Evolutionary conservation across 257 asterid genomes (phyloP).

Genomic region (Paulownia fortunei): DNA sequence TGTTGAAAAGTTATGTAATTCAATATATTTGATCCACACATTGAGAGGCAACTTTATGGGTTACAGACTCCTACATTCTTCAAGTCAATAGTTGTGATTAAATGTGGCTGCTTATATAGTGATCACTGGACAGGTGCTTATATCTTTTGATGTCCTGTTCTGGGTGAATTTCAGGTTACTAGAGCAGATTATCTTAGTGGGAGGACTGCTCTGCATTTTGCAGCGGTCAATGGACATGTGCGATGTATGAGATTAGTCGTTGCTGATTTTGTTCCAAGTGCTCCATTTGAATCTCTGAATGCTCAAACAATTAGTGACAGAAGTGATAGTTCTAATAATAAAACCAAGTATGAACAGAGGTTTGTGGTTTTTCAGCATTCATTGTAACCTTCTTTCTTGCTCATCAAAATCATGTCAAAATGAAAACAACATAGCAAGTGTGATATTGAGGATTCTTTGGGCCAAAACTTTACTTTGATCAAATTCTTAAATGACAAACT

Average conservation of each 20-base stretch:
- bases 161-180: constrained; percentile 62
- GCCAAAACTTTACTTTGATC: background rate
- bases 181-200: constrained; percentile 98
- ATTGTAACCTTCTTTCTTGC: constrained; percentile 13
- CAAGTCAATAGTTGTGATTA: background rate
- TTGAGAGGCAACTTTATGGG: background rate
- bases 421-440: background rate
- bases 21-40: constrained; percentile 2
- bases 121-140: too few relatives aligned
- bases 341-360: constrained; percentile 64
- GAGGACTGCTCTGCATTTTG: constrained; percentile 97
- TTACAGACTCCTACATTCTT: background rate
- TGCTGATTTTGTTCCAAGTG: constrained; percentile 94
- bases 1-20: background rate
- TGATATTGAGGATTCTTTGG: constrained; percentile 4
- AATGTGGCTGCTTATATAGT: background rate
- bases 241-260: constrained; percentile 87
- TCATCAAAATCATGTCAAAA: background rate
- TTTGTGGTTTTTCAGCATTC: constrained; percentile 10
- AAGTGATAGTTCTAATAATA: constrained; percentile 52
- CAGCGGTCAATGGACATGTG: constrained; percentile 88
- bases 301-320: constrained; percentile 49
- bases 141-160: constrained; percentile 20
- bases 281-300: constrained; percentile 62
- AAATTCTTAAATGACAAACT: background rate